A percentile compares a stretch with the other conserved stretches of the same genome.
Conservation (phyloP, 805 yeast genomes). For the Debaryomyces castellii region DNA sequence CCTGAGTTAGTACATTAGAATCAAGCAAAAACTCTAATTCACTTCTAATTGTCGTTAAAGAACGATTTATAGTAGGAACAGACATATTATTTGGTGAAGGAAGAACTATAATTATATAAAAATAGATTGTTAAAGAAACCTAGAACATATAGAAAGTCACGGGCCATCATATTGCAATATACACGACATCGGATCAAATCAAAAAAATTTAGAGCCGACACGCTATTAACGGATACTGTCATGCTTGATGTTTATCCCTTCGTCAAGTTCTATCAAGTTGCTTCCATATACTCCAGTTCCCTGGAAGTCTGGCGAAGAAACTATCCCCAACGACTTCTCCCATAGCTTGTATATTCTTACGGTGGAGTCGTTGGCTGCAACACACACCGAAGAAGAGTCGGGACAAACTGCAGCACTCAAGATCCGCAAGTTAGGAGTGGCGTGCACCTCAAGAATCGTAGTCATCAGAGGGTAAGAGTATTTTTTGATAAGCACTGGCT, state of each 20-base stretch:
- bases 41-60: conserved; percentile 69
- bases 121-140: background rate
- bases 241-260: conserved; percentile 44
- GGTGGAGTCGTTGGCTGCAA: conserved; percentile 78
- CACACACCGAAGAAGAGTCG: conserved; percentile 59
- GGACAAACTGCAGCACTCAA: conserved; percentile 69
- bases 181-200: background rate
- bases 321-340: conserved; percentile 38
- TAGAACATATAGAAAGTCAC: background rate
- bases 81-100: conserved; percentile 30
- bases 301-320: conserved; percentile 35
- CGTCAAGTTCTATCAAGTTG: conserved; percentile 46
- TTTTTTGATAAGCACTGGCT: conserved; percentile 54
- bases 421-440: conserved; percentile 54
- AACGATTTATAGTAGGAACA: conserved; percentile 70
- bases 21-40: conserved; percentile 80
- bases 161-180: background rate
- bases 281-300: conserved; percentile 21
- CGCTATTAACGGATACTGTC: conserved; percentile 20
- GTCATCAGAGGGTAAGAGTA: conserved; percentile 69
- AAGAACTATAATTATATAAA: background rate
- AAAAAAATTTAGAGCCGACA: background rate
- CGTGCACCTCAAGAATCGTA: conserved; percentile 47
- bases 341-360: conserved; percentile 74
- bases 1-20: conserved; percentile 65